These are phyloP conservation scores for Yamadazyma sp. DNA, from an alignment of 805 yeast genomes.

Conservation along the genomic window DNA sequence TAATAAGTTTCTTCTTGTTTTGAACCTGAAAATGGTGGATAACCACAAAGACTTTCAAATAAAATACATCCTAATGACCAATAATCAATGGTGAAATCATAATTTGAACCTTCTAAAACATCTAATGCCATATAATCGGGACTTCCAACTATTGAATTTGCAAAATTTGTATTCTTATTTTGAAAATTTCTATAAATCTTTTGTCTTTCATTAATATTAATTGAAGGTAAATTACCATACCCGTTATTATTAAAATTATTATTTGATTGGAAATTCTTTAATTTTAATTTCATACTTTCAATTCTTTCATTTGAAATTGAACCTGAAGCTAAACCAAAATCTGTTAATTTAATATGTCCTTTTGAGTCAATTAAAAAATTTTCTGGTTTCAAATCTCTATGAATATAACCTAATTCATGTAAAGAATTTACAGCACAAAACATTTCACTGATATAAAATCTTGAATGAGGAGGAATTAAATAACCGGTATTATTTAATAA, in stretches of 20 bases:
- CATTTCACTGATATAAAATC: slow-evolving; percentile 95
- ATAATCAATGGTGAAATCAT: slow-evolving; percentile 95
- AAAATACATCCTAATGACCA: slow-evolving; percentile 99
- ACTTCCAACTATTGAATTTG: slow-evolving; percentile 94
- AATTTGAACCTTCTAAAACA: slow-evolving; percentile 88
- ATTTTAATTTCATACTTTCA: slow-evolving; percentile 79
- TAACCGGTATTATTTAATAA: slow-evolving; percentile 89
- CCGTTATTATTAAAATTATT: slow-evolving; percentile 63
- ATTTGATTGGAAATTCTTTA: slow-evolving; percentile 62
- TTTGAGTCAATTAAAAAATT: slow-evolving; percentile 84
- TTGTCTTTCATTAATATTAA: slow-evolving; percentile 85
- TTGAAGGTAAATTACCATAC: slow-evolving; percentile 59
- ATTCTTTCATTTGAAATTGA: slow-evolving; percentile 89
- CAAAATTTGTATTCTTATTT: slow-evolving; percentile 54
- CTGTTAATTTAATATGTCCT: slow-evolving; percentile 92
- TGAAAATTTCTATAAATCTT: slow-evolving; percentile 78
- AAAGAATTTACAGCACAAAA: slow-evolving; percentile 90
- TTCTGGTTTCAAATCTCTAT: slow-evolving; percentile 95
- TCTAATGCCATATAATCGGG: slow-evolving; percentile 99
- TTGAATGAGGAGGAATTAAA: slow-evolving; percentile 89
- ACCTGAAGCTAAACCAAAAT: slow-evolving; percentile 97
- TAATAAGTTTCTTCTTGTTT: slow-evolving; percentile 92
- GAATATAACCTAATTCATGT: slow-evolving; percentile 94
- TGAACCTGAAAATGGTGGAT: slow-evolving; percentile 95
- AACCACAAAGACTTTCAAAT: slow-evolving; percentile 93